A percentile compares a stretch with the other conserved stretches of the same genome.
Evolutionary conservation across 2,329 filamentous ascomycete species (phyloP).

Genomic region (Aurifilum marmelostoma): DNA sequence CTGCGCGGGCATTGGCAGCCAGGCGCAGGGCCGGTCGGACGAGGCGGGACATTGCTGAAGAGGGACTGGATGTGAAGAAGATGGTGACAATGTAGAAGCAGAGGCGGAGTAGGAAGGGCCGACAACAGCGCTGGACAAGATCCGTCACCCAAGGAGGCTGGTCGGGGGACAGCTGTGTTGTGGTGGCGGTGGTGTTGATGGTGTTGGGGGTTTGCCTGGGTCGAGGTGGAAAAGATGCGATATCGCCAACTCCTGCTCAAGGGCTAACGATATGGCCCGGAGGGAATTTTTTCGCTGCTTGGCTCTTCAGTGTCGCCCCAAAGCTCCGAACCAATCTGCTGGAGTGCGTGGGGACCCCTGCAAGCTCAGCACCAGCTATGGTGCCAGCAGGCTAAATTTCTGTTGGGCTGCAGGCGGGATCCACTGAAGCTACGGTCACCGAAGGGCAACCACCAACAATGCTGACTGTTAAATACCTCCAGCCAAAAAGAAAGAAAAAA

Average conservation of each 20-base stretch:
- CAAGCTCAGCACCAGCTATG: slow-evolving; percentile 19
- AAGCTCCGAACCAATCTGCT: slow-evolving; percentile 24
- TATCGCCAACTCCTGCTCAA: slow-evolving; percentile 9
- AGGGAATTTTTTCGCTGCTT: slow-evolving; percentile 25
- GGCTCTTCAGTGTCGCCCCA: slow-evolving; percentile 11
- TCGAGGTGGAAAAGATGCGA: slow-evolving; percentile 4
- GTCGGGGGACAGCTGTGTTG: slow-evolving; percentile 2
- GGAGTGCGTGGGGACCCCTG: slow-evolving; percentile 12
- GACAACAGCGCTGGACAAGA: background rate
- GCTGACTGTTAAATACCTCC: background rate
- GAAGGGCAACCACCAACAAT: slow-evolving; percentile 9
- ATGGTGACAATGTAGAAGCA: background rate
- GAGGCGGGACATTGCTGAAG: slow-evolving; percentile 48
- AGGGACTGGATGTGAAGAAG: slow-evolving; percentile 21
- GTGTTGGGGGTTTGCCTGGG: background rate
- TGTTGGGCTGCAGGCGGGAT: slow-evolving; percentile 24
- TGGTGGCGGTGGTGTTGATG: background rate
- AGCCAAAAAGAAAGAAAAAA: background rate
- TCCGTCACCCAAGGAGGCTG: slow-evolving; percentile 4
- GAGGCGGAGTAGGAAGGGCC: background rate
- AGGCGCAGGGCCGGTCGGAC: slow-evolving; percentile 49
- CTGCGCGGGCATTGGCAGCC: slow-evolving; percentile 42
- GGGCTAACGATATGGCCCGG: slow-evolving; percentile 12
- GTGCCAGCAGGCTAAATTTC: slow-evolving; percentile 28
- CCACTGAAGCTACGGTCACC: slow-evolving; percentile 23